Percentiles rank a stretch among this genome's conserved stretches.
Conservation (phyloP, 148 eudicot species). For the Suaeda aralocaspica region DNA sequence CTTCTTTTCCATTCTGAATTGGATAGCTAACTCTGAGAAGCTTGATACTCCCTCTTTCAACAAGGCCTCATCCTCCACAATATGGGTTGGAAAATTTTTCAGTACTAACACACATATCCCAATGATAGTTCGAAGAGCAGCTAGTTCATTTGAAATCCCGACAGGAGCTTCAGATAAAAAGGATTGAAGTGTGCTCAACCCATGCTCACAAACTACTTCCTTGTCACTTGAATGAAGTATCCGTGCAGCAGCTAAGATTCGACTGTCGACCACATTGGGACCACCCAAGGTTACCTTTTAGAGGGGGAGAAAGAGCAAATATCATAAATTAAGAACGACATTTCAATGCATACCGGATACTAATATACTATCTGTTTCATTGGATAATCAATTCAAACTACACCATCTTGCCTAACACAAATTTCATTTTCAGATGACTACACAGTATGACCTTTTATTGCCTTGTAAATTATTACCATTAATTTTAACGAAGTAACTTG, state of each 20-base stretch:
- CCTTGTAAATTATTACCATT: neutral
- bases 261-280: conserved; percentile 66
- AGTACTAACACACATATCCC: conserved; percentile 74
- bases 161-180: conserved; percentile 69
- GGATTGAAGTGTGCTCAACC: conserved; percentile 52
- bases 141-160: conserved; percentile 56
- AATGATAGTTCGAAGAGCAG: conserved; percentile 59
- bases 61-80: conserved; percentile 75
- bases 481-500: neutral
- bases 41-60: conserved; percentile 47
- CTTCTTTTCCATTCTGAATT: conserved; percentile 86
- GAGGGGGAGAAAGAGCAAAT: neutral
- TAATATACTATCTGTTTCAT: neutral
- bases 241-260: conserved; percentile 80
- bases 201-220: conserved; percentile 46
- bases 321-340: neutral
- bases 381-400: neutral
- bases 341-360: neutral
- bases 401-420: neutral
- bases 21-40: conserved; percentile 57
- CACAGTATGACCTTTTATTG: neutral
- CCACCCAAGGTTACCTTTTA: conserved; percentile 83
- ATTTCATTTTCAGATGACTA: neutral
- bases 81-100: conserved; percentile 70
- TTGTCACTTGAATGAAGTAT: conserved; percentile 49